phyloP scores from a whole-genome alignment of 257 asterid species.

The Solanum chmielewskii region DNA sequence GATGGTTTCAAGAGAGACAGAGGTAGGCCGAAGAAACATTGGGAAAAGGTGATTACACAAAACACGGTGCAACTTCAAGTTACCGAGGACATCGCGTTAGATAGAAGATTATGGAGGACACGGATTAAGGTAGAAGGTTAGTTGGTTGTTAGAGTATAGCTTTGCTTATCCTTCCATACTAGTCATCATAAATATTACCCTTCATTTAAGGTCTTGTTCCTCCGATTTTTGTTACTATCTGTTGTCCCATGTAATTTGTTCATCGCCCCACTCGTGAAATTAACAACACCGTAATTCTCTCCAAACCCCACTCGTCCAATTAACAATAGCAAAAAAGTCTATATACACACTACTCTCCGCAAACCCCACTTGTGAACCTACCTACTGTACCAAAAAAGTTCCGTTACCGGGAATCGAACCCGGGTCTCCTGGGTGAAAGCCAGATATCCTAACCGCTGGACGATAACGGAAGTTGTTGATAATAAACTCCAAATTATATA shows the following conservation, averaged over 20 bases:
- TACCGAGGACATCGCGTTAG: neutral
- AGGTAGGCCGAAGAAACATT: neutral
- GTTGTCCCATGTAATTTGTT: neutral
- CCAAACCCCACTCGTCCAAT: too few species aligned
- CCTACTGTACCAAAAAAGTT: neutral
- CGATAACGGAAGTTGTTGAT: slow-evolving; percentile 40
- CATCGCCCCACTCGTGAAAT: neutral
- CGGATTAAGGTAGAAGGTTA: neutral
- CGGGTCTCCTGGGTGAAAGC: slow-evolving; percentile 97
- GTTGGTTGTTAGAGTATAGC: neutral
- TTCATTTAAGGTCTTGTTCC: neutral
- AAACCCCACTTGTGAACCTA: too few species aligned
- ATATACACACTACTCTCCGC: too few species aligned
- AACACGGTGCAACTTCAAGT: neutral
- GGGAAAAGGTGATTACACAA: neutral
- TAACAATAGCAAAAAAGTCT: too few species aligned
- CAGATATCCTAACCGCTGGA: slow-evolving; percentile 98
- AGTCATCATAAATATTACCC: neutral
- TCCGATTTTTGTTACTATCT: neutral
- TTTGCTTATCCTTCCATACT: neutral
- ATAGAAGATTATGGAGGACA: neutral
- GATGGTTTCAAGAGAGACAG: neutral
- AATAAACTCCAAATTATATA: too few species aligned
- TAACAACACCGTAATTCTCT: too few species aligned
- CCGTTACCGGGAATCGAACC: slow-evolving; percentile 98